Evolutionary conservation across 2,329 filamentous ascomycete species (phyloP).

Genomic region (Fusarium avenaceum): DNA sequence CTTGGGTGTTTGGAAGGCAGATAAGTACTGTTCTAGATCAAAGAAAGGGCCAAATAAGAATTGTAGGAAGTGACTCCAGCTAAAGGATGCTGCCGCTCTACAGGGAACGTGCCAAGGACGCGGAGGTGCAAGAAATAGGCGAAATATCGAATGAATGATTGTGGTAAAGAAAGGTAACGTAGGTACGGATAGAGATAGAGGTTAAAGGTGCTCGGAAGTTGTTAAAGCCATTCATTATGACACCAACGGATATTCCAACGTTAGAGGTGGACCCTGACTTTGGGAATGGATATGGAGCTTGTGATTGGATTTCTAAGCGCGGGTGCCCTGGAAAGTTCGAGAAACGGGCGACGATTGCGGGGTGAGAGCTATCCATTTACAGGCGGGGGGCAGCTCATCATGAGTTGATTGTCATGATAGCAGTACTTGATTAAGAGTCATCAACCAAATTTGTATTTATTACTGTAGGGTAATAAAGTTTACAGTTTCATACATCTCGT

Average conservation of each 20-base stretch:
- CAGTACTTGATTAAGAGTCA: too few species aligned
- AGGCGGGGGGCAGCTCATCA: conserved; percentile 7
- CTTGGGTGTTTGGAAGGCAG: not conserved
- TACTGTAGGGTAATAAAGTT: not conserved
- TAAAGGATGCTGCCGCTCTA: not conserved
- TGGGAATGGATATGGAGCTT: conserved; percentile 4
- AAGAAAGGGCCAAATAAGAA: not conserved
- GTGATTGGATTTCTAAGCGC: conserved; percentile 52
- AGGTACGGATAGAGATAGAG: too few species aligned
- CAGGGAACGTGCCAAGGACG: not conserved
- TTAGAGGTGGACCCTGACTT: conserved; percentile 18
- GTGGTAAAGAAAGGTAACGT: not conserved
- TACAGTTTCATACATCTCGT: not conserved
- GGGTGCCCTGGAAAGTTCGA: conserved; percentile 47
- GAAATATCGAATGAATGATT: not conserved
- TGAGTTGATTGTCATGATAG: conserved; percentile 31
- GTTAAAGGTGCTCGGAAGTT: not conserved
- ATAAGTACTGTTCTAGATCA: not conserved
- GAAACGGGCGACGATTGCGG: conserved; percentile 38
- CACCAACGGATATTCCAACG: conserved; percentile 5
- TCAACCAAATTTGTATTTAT: not conserved
- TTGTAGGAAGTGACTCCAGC: not conserved
- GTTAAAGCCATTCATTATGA: not conserved
- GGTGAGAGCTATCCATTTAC: conserved; percentile 16
- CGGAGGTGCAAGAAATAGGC: not conserved